Evolutionary conservation across 345 rosid genomes (phyloP).

Genomic region (Sonneratia caseolaris): DNA sequence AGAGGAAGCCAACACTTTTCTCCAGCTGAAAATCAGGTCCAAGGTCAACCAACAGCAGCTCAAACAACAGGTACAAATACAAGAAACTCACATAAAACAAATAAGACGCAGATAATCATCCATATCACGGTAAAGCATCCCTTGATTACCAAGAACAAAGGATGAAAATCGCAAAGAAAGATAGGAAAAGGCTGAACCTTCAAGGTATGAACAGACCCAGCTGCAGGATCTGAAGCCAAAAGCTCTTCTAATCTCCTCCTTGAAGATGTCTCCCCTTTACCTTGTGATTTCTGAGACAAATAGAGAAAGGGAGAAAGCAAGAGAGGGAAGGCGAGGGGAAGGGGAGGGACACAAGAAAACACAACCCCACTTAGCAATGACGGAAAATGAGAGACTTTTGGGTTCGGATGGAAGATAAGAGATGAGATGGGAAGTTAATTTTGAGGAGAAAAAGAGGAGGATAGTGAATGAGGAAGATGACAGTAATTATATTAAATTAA

Average conservation of each 20-base stretch:
- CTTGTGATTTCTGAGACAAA: neutral
- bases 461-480: neutral
- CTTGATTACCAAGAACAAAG: neutral
- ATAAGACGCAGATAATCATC: neutral
- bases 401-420: neutral
- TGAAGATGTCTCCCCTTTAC: neutral
- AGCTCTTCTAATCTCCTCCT: neutral
- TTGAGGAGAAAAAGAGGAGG: neutral
- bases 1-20: neutral
- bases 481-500: neutral
- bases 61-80: neutral
- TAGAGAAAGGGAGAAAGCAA: neutral
- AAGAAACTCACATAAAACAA: neutral
- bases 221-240: slow-evolving; percentile 2
- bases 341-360: neutral
- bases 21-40: slow-evolving; percentile 3
- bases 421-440: neutral
- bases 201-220: slow-evolving; percentile 8
- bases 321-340: neutral
- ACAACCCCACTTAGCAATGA: slow-evolving; percentile 5
- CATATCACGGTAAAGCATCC: no score
- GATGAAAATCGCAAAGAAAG: neutral
- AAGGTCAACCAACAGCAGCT: neutral
- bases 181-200: neutral
- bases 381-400: neutral